Base-by-base conservation (phyloP, 78 protist species). In the Andalucia godoyi region DNA sequence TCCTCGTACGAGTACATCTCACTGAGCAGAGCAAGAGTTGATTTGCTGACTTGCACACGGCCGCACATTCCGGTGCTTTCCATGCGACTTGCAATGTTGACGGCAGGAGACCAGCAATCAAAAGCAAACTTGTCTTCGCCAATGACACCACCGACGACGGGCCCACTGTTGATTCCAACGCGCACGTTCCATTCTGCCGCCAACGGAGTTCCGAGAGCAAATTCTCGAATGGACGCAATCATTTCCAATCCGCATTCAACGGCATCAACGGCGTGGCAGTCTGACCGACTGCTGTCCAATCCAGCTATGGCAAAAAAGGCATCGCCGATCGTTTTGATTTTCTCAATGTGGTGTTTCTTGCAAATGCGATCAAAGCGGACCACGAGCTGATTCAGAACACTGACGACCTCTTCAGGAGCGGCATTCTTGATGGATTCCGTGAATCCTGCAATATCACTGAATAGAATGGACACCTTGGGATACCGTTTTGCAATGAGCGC, bases 1-100 rank as follows among this genome's bases (percentile, higher is more conserved):
- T n/a, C n/a, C n/a, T n/a, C n/a, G n/a, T n/a, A n/a, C n/a, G n/a
- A n/a, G n/a, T n/a, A n/a, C n/a, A n/a, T n/a, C n/a, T n/a, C n/a
- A n/a, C n/a, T n/a, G n/a, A n/a, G n/a, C n/a, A n/a, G n/a, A n/a
- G n/a, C n/a, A n/a, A n/a, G n/a, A n/a, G n/a, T n/a, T n/a, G n/a
- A n/a, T n/a, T n/a, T n/a, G n/a, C n/a, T n/a, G 29, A 64, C 61
- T 27, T 54, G 70, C 25, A 64, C 47, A 21, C 8, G 9, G 17
- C 15, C 17, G 29, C 36, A 13, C 10, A 8, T 15, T 9, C 46
- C 21, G 10, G 71, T 71, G 4, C 74, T 57, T 45, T 80, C 86
- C 86, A 89, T 81, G 21, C 89, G 42, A 4, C 80, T 42, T 33
- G 95, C 89, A 10, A 76, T 71, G 58, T 89, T 85, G 29, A 58